phyloP scores from a whole-genome alignment of 768 basidiomycete species.

The Jaapia argillacea region DNA sequence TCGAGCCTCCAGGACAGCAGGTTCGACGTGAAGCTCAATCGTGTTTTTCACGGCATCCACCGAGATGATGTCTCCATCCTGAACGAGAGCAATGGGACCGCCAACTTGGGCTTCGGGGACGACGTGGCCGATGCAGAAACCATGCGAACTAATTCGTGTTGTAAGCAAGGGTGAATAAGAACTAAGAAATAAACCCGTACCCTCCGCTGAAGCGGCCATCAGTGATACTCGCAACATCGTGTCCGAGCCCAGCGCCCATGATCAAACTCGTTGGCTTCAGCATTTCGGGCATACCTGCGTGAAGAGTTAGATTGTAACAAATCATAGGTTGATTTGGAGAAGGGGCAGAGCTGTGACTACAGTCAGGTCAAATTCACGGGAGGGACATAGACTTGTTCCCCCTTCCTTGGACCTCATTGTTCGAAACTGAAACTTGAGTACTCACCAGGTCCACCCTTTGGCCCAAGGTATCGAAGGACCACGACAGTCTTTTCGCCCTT shows the following conservation, averaged over 20 bases:
- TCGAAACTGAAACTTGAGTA: conserved; percentile 3
- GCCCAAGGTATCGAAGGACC: conserved; percentile 91
- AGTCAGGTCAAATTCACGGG: too few relatives aligned
- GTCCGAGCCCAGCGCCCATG: conserved; percentile 95
- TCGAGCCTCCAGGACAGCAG: conserved; percentile 70
- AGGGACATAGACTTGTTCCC: too few relatives aligned
- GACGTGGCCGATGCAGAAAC: conserved; percentile 95
- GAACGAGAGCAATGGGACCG: conserved; percentile 85
- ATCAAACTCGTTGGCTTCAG: conserved; percentile 95
- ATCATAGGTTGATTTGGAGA: too few relatives aligned
- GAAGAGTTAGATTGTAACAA: too few relatives aligned
- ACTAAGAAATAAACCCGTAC: conserved; percentile 34
- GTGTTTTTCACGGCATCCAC: conserved; percentile 86
- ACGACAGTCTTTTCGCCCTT: conserved; percentile 96
- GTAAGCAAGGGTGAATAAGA: background rate
- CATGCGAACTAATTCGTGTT: conserved; percentile 67
- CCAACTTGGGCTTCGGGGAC: conserved; percentile 94
- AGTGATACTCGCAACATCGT: conserved; percentile 94
- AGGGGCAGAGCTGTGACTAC: too few relatives aligned
- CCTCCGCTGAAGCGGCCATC: conserved; percentile 98
- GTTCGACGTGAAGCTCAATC: conserved; percentile 66
- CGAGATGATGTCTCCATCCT: conserved; percentile 79
- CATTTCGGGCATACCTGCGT: conserved; percentile 97
- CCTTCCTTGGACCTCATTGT: too few relatives aligned
- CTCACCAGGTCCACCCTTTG: conserved; percentile 91